A percentile compares a stretch with the other conserved stretches of the same genome.
These are phyloP conservation scores for Catunica adiposa DNA, from an alignment of 2,329 filamentous ascomycete species.

Conservation along the genomic window DNA sequence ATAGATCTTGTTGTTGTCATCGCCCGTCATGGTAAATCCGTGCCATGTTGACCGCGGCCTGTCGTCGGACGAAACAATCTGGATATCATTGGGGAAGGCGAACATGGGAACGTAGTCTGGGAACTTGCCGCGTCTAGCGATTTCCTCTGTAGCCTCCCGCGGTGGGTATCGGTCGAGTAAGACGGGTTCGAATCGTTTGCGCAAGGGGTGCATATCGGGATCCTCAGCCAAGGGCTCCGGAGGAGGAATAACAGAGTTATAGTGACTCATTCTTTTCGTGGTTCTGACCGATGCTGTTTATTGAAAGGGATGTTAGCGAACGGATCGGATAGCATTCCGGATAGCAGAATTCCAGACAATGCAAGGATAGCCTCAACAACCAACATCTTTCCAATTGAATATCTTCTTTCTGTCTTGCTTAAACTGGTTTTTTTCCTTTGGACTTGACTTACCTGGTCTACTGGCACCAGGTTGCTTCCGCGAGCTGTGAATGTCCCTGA, in stretches of 20 bases:
- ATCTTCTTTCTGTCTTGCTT: too few species aligned
- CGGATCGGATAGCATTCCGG: too few species aligned
- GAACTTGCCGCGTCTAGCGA: slow-evolving; percentile 66
- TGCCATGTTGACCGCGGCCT: slow-evolving; percentile 95
- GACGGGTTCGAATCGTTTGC: slow-evolving; percentile 89
- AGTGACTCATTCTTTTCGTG: slow-evolving; percentile 80
- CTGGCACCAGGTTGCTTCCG: slow-evolving; percentile 67
- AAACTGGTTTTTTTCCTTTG: not conserved
- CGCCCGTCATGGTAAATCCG: slow-evolving; percentile 93
- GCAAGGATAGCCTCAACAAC: too few species aligned
- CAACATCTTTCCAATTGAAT: too few species aligned
- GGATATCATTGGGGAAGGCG: slow-evolving; percentile 94
- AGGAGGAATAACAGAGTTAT: slow-evolving; percentile 91
- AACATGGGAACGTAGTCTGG: slow-evolving; percentile 99
- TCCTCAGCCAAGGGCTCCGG: slow-evolving; percentile 81
- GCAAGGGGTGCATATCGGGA: slow-evolving; percentile 88
- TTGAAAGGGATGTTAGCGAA: not conserved
- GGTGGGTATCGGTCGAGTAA: slow-evolving; percentile 86
- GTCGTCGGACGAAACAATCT: slow-evolving; percentile 88
- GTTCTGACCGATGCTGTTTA: slow-evolving; percentile 51
- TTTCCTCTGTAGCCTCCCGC: slow-evolving; percentile 63
- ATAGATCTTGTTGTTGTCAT: slow-evolving; percentile 81
- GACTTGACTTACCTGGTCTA: slow-evolving; percentile 42
- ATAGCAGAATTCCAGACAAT: too few species aligned
- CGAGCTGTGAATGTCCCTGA: slow-evolving; percentile 86